Base-by-base conservation (phyloP, 495 filamentous ascomycete species). In the Trichoderma parareesei region DNA sequence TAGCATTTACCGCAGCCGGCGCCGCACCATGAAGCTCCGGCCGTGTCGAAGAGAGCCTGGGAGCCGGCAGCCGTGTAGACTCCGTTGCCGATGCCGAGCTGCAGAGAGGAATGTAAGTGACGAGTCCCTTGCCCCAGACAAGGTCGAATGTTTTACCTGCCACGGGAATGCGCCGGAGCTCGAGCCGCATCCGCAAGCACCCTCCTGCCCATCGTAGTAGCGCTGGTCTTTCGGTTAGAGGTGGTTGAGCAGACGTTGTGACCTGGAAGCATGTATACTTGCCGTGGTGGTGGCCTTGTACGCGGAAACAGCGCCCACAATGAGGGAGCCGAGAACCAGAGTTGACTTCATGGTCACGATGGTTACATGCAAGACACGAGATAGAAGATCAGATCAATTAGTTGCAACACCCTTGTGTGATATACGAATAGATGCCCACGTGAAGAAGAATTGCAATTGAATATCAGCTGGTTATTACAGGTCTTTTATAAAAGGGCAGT, bases 1-100 rank as follows among this genome's bases (percentile, higher is more conserved):
- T 77, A 78, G 68, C 76, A 78, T 59, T 68, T 73, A 33, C 76
- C 76, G 67, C 76, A 78, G 42, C 76, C 75, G 16, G 68, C 63
- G 38, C 76, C 76, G 63, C 76, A 78, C 76, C 76, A 78, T 48
- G 65, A 64, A 64, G 61, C 67, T 62, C 73, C 74, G 61, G 69
- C 75, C 38, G 76, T 67, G 27, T 57, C 53, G 27, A 18, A 57
- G 27, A 57, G 27, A 46, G 74, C 69, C 59, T 71, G 70, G 8
- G 72, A 75, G 10, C 69, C 75, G 4, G 73, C 73, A 16, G 73
- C 73, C 4, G 73, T 75, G 66, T 74, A 73, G 41, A 74, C 53
- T 43, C 67, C 68, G 14, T 44, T 43, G 27, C 53, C 8, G 11
- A 57, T 57, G 27, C 53, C 53, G 37, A 57, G 53, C 53, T 57